Evolutionary conservation across 345 rosid genomes (phyloP).

Genomic region (Brassica juncea): DNA sequence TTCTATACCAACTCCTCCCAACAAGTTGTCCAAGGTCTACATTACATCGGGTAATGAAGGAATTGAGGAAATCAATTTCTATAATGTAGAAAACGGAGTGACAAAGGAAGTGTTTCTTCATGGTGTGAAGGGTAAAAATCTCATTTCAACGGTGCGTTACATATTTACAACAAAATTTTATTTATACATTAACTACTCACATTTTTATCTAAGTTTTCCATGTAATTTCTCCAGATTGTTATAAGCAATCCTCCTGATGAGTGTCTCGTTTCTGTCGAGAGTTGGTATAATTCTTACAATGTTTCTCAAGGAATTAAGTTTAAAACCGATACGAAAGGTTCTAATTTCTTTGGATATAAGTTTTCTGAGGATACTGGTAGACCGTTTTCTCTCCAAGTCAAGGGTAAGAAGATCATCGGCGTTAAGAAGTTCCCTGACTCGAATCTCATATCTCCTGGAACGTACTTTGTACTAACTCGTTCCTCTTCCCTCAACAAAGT

Average conservation of each 20-base stretch:
- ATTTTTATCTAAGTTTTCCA: not conserved
- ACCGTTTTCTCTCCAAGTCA: conserved; percentile 19
- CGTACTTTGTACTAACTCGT: conserved; percentile 16
- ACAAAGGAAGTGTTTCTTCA: conserved; percentile 3
- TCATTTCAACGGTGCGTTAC: conserved; percentile 12
- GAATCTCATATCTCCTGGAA: conserved; percentile 24
- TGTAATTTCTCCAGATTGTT: conserved; percentile 10
- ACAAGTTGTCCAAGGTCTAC: not conserved
- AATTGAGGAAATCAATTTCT: conserved; percentile 9
- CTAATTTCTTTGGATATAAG: conserved; percentile 10
- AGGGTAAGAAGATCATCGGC: conserved; percentile 25
- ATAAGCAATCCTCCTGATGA: conserved; percentile 19
- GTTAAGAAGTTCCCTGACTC: conserved; percentile 11
- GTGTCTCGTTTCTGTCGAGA: conserved; percentile 15
- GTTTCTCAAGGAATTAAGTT: conserved; percentile 23
- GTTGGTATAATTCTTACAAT: conserved; percentile 9
- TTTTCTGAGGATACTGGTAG: conserved; percentile 19
- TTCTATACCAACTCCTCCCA: not conserved
- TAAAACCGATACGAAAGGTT: conserved; percentile 26
- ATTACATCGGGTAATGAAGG: not conserved
- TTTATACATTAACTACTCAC: not conserved
- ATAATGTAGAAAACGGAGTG: conserved; percentile 9
- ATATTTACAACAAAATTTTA: not conserved
- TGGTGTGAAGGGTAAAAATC: conserved; percentile 1
- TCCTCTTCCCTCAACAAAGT: not conserved